phyloP scores from a whole-genome alignment of 2,329 filamentous ascomycete genomes.

The Ophiostoma australiae region DNA sequence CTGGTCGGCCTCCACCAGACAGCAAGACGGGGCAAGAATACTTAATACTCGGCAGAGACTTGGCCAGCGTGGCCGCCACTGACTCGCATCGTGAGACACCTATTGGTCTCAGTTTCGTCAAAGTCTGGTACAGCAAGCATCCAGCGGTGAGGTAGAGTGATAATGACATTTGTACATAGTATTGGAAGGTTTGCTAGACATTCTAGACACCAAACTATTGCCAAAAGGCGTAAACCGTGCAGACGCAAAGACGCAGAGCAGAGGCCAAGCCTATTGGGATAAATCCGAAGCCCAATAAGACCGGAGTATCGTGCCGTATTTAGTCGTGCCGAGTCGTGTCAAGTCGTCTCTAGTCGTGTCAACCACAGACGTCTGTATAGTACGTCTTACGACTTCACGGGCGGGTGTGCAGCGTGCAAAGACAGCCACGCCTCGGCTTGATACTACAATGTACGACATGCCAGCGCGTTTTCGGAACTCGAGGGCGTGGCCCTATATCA shows the following conservation, averaged over 20 bases:
- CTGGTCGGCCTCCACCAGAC: not conserved
- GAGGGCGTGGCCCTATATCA: not conserved
- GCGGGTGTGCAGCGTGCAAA: too few species aligned
- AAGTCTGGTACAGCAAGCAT: not conserved
- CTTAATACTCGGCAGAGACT: too few species aligned
- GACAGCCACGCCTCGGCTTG: not conserved
- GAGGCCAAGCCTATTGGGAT: not conserved
- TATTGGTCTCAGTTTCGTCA: not conserved
- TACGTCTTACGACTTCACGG: not conserved
- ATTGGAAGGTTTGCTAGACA: not conserved
- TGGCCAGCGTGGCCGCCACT: not conserved
- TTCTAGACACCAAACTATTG: not conserved
- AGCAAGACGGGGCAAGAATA: not conserved
- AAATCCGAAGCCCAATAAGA: conserved; percentile 1
- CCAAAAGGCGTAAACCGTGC: not conserved
- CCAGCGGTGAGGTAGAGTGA: not conserved
- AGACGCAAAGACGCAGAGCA: not conserved
- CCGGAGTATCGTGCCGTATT: not conserved
- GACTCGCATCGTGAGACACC: not conserved
- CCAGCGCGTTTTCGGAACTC: not conserved
- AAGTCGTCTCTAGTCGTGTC: too few species aligned
- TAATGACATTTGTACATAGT: not conserved
- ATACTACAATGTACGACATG: not conserved
- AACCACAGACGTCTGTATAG: not conserved
- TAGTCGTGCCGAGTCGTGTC: too few species aligned